Percentiles rank a stretch among this genome's conserved stretches.
Evolutionary conservation across 2,329 filamentous ascomycete species (phyloP).

Genomic region (Fusarium annulatum): DNA sequence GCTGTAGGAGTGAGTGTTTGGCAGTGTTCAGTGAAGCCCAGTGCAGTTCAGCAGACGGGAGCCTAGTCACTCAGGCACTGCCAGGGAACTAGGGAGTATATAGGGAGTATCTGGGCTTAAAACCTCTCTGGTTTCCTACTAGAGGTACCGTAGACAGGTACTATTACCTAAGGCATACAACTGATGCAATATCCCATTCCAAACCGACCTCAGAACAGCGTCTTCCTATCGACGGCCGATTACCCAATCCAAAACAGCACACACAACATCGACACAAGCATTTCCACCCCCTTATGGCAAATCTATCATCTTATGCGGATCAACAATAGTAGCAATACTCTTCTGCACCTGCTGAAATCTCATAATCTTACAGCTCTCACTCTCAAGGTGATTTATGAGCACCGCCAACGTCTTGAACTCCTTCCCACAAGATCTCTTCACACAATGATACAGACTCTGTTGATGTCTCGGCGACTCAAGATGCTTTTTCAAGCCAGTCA

Average conservation of each 20-base stretch:
- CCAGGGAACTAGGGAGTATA: not conserved
- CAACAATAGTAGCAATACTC: slow-evolving; percentile 39
- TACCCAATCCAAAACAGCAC: too few species aligned
- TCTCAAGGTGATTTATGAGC: slow-evolving; percentile 58
- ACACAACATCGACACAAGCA: not conserved
- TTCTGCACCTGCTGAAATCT: slow-evolving; percentile 53
- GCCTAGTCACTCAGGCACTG: not conserved
- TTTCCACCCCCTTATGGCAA: not conserved
- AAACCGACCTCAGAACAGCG: not conserved
- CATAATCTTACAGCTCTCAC: slow-evolving; percentile 54
- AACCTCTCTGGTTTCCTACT: too few species aligned
- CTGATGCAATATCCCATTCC: not conserved
- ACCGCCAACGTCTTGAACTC: slow-evolving; percentile 55
- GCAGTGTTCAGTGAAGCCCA: not conserved
- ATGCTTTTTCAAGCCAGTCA: slow-evolving; percentile 59
- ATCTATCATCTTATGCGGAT: slow-evolving; percentile 19
- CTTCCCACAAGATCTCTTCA: slow-evolving; percentile 46
- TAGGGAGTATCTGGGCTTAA: not conserved
- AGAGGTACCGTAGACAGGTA: not conserved
- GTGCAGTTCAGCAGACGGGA: not conserved
- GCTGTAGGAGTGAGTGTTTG: not conserved
- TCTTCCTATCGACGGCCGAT: not conserved
- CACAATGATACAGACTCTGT: slow-evolving; percentile 55
- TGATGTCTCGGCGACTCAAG: slow-evolving; percentile 60
- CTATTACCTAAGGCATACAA: not conserved